Evolutionary conservation across 805 yeast genomes (phyloP), one percentile per base, ranked within the genome.

Genomic region (Candida chilensis): DNA sequence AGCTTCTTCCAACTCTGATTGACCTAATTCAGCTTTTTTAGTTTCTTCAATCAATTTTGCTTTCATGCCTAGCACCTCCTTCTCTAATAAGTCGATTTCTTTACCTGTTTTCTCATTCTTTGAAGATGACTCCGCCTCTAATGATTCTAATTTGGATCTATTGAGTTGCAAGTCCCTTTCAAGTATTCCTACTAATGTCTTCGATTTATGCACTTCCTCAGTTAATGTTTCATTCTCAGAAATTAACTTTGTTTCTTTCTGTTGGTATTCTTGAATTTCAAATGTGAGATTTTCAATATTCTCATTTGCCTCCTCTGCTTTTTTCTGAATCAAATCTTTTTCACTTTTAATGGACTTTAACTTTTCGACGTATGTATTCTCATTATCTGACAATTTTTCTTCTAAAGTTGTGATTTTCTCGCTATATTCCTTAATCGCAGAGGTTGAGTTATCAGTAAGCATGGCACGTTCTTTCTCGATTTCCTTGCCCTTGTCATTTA

Each of bases 391-490:
- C 32, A 40, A 24, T 17, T 48, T 42, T 5, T 49, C 59, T 35
- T 74, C 79, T 11, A 74, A 41, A 6, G 37, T 40, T 11, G 56
- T 50, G 6, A 71, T 59, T 39, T 62, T 67, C 18, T 61, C 66
- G 8, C 66, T 54, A 37, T 70, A 71, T 32, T 70, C 73, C 37
- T 65, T 58, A 0, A 70, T 54, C 0, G 66, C 53, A 0, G 71
- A 56, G 33, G 68, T 74, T 0, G 80, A 71, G 29, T 54, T 66
- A 31, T 68, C 67, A 32, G 61, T 61, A 9, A 70, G 43, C 40
- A 66, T 48, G 9, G 49, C 53, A 32, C 79, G 52, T 40, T 73
- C 79, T 20, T 55, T 57, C 28, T 73, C 79, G 35, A 73, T 61
- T 26, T 67, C 76, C 24, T 48, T 36, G 1, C 41, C 39, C 36